Percentiles rank a stretch among this genome's conserved stretches.
These are phyloP conservation scores for Coemansia sp. DNA, from an alignment of 192 early-diverging fungal genomes.

Conservation along the genomic window DNA sequence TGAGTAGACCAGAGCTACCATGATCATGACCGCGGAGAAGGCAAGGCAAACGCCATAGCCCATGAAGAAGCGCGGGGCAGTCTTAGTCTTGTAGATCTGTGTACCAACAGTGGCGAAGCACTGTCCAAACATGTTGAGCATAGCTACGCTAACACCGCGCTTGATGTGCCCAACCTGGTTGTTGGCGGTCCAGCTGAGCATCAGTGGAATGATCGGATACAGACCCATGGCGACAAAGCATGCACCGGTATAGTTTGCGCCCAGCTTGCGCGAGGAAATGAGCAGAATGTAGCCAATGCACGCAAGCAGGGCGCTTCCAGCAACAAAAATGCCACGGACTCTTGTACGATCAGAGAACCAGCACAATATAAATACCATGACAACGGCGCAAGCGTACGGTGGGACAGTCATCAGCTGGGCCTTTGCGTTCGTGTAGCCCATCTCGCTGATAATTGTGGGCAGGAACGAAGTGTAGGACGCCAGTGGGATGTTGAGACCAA, in stretches of 20 bases:
- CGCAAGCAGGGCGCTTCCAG: slow-evolving; percentile 28
- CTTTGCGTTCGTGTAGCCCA: slow-evolving; percentile 59
- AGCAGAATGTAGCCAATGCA: slow-evolving; percentile 50
- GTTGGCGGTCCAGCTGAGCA: slow-evolving; percentile 67
- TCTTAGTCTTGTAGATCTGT: slow-evolving; percentile 68
- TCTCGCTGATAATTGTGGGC: slow-evolving; percentile 67
- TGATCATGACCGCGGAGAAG: slow-evolving; percentile 54
- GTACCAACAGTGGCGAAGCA: slow-evolving; percentile 72
- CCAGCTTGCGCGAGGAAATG: slow-evolving; percentile 27
- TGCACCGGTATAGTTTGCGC: slow-evolving; percentile 50
- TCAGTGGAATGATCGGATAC: slow-evolving; percentile 59
- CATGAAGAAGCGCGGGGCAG: slow-evolving; percentile 59
- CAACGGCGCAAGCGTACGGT: slow-evolving; percentile 51
- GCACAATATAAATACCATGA: slow-evolving; percentile 40
- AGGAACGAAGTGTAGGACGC: slow-evolving; percentile 69
- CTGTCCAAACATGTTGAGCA: slow-evolving; percentile 69
- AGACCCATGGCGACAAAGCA: slow-evolving; percentile 54
- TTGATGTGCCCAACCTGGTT: slow-evolving; percentile 73
- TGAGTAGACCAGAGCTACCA: slow-evolving; percentile 56
- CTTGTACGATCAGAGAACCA: slow-evolving; percentile 55
- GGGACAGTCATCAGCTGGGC: slow-evolving; percentile 59
- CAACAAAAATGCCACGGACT: slow-evolving; percentile 50
- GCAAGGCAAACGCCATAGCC: slow-evolving; percentile 53
- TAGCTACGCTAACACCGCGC: slow-evolving; percentile 64
- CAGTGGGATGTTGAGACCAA: slow-evolving; percentile 63